Evolutionary conservation across 1,284 basidiomycete genomes (phyloP), one percentile per base, ranked within the genome.

Genomic region (Heterobasidion occidentale): DNA sequence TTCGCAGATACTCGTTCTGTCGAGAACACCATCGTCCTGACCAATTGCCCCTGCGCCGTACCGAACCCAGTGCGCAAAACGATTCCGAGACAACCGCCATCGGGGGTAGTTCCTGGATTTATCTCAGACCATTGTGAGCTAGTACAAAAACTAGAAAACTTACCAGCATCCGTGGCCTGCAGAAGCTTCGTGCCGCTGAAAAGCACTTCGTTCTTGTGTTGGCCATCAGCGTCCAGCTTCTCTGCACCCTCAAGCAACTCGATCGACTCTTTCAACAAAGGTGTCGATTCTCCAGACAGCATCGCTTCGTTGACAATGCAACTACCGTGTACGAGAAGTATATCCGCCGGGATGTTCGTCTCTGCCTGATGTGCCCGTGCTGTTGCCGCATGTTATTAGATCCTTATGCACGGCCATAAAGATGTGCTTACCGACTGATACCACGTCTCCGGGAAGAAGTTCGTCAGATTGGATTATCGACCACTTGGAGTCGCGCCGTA

Each of bases 271-370:
- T 98, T 98, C 54, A 98, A 78, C 7, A 98, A 77, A 0, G 94
- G 94, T 0, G 95, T 98, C 1, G 93, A 96, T 74, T 98, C 94
- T 56, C 95, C 95, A 1, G 93, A 96, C 6, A 98, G 76, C 95
- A 98, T 98, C 15, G 95, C 94, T 70, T 98, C 94, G 70, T 97
- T 98, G 60, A 97, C 94, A 64, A 98, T 98, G 63, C 87, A 90
- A 1, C 92, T 91, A 6, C 95, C 94, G 54, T 87, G 84, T 14
- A 97, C 73, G 14, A 98, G 80, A 7, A 98, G 80, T 47, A 97
- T 82, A 68, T 98, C 95, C 15, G 92, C 94, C 1, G 94, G 93
- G 36, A 96, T 84, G 45, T 86, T 88, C 0, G 92, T 94, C 69
- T 95, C 94, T 7, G 80, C 77, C 63, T 88, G 86, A 56, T 88